Conservation (phyloP, 73 alveolate species). For the Tetrahymena malaccensis region DNA sequence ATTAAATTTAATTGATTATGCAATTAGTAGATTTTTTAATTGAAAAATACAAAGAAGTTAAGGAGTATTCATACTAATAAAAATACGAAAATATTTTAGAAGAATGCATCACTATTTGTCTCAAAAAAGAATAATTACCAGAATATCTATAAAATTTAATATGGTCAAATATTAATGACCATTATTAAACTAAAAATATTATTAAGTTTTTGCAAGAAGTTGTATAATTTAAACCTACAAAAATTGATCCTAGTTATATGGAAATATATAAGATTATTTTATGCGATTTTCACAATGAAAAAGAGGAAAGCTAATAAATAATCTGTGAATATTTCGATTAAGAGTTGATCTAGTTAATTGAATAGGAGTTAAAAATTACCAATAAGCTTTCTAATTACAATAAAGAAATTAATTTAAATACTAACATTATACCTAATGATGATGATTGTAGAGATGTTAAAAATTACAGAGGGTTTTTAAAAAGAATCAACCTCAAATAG, state of each 20-base stretch:
- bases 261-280: background rate
- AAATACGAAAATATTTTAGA: background rate
- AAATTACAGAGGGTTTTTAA: background rate
- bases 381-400: background rate
- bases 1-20: too few relatives aligned
- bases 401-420: background rate
- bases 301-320: background rate
- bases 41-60: too few relatives aligned
- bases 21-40: background rate
- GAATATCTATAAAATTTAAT: too few relatives aligned
- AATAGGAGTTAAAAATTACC: background rate
- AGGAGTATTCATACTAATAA: background rate
- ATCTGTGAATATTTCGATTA: background rate
- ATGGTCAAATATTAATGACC: background rate
- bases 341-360: background rate
- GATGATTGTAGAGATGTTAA: background rate
- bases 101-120: background rate
- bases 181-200: too few relatives aligned
- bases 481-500: background rate
- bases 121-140: background rate
- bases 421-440: background rate
- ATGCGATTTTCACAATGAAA: too few relatives aligned
- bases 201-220: too few relatives aligned
- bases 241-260: too few relatives aligned
- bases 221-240: background rate